Percentiles rank a stretch among this genome's conserved stretches.
Evolutionary conservation across 805 yeast genomes (phyloP).

Genomic region (Debaryomyces maramus): DNA sequence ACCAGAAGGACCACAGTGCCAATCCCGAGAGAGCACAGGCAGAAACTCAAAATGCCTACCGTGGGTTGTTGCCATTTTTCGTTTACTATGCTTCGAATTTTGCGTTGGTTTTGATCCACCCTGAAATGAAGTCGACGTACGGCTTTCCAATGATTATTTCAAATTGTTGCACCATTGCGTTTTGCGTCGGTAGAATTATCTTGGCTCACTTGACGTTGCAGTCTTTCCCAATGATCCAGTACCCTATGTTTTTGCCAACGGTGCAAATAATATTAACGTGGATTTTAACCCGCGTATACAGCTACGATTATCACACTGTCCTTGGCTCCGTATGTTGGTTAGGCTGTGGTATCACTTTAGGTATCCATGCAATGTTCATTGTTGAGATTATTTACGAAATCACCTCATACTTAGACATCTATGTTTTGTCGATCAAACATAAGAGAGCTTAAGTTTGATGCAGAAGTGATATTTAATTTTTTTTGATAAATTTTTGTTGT

Average conservation of each 20-base stretch:
- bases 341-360: slow-evolving; percentile 66
- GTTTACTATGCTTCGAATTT: slow-evolving; percentile 51
- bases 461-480: too few relatives aligned
- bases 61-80: slow-evolving; percentile 69
- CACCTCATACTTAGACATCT: slow-evolving; percentile 78
- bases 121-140: slow-evolving; percentile 46
- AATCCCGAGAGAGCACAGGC: slow-evolving; percentile 25
- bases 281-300: slow-evolving; percentile 35
- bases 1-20: slow-evolving; percentile 30
- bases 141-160: slow-evolving; percentile 62
- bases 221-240: slow-evolving; percentile 68
- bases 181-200: slow-evolving; percentile 88
- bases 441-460: slow-evolving; percentile 54
- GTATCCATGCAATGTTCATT: slow-evolving; percentile 70
- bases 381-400: slow-evolving; percentile 77
- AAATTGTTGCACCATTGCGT: slow-evolving; percentile 76
- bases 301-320: slow-evolving; percentile 41
- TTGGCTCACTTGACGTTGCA: slow-evolving; percentile 82
- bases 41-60: slow-evolving; percentile 42
- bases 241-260: slow-evolving; percentile 68
- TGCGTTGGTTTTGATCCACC: slow-evolving; percentile 48
- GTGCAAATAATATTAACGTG: slow-evolving; percentile 42
- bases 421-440: slow-evolving; percentile 81
- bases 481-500: too few relatives aligned
- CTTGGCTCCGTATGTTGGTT: slow-evolving; percentile 58